These are phyloP conservation scores for Fusarium guadeloupense DNA, from an alignment of 2,329 filamentous ascomycete genomes.

Conservation along the genomic window DNA sequence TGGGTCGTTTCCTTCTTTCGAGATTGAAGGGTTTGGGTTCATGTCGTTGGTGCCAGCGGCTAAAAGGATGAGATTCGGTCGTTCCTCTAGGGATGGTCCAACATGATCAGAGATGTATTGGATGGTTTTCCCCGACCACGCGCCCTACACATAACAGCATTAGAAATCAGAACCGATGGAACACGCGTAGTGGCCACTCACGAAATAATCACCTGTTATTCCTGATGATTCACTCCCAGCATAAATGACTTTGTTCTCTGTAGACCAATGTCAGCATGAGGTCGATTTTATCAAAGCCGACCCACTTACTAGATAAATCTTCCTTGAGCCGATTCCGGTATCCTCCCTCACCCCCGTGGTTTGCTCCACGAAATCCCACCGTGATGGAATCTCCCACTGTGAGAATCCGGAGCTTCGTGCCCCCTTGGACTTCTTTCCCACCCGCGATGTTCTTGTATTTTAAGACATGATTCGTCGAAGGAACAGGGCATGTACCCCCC, in stretches of 20 bases:
- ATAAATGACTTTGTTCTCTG: conserved; percentile 7
- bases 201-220: not conserved
- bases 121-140: conserved; percentile 21
- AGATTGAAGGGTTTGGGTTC: conserved; percentile 9
- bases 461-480: not conserved
- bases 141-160: not conserved
- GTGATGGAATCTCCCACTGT: conserved; percentile 21
- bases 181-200: conserved; percentile 11
- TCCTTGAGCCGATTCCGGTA: conserved; percentile 5
- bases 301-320: conserved; percentile 9
- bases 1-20: conserved; percentile 18
- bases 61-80: conserved; percentile 15
- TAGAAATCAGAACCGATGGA: not conserved
- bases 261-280: not conserved
- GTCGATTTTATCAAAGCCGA: not conserved
- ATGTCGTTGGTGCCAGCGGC: conserved; percentile 26
- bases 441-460: not conserved
- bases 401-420: conserved; percentile 1
- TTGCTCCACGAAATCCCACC: conserved; percentile 6
- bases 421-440: conserved; percentile 4
- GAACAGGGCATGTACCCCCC: not conserved
- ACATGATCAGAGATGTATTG: conserved; percentile 24
- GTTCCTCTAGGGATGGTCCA: not conserved
- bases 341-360: conserved; percentile 8
- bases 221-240: conserved; percentile 17